These are phyloP conservation scores for Saccharomycopsis sp. DNA, from an alignment of 805 yeast genomes.

Conservation along the genomic window DNA sequence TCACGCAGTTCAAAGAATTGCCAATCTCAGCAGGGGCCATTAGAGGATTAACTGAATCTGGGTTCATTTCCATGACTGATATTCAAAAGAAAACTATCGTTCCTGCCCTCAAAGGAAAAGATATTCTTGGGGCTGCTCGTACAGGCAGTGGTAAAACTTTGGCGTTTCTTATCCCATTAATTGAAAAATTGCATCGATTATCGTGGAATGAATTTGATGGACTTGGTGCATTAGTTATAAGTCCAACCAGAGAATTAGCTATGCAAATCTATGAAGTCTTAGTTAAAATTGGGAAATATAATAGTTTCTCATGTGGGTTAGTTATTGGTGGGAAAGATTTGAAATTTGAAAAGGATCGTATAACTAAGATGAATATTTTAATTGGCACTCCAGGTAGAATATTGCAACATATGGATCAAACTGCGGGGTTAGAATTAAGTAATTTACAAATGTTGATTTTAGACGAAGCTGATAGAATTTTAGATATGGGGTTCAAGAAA, in stretches of 20 bases:
- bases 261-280: constrained; percentile 86
- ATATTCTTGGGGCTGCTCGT: constrained; percentile 79
- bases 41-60: constrained; percentile 70
- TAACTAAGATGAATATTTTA: constrained; percentile 69
- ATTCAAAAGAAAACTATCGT: constrained; percentile 80
- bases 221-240: constrained; percentile 79
- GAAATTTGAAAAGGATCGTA: constrained; percentile 71
- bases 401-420: constrained; percentile 85
- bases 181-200: constrained; percentile 61
- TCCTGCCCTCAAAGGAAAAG: constrained; percentile 65
- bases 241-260: constrained; percentile 90
- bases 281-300: constrained; percentile 69
- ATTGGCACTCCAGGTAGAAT: constrained; percentile 91
- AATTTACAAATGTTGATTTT: constrained; percentile 73
- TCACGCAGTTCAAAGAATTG: constrained; percentile 62
- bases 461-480: constrained; percentile 89
- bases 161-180: constrained; percentile 75
- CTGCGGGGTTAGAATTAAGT: constrained; percentile 67
- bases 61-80: constrained; percentile 74
- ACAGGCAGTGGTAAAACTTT: constrained; percentile 85
- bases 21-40: constrained; percentile 63
- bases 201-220: constrained; percentile 82
- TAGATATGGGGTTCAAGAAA: constrained; percentile 88
- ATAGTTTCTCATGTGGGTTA: constrained; percentile 77
- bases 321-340: constrained; percentile 94